Conservation (phyloP, 352 stramenopile genomes). For the Globisporangium mamillatum region DNA sequence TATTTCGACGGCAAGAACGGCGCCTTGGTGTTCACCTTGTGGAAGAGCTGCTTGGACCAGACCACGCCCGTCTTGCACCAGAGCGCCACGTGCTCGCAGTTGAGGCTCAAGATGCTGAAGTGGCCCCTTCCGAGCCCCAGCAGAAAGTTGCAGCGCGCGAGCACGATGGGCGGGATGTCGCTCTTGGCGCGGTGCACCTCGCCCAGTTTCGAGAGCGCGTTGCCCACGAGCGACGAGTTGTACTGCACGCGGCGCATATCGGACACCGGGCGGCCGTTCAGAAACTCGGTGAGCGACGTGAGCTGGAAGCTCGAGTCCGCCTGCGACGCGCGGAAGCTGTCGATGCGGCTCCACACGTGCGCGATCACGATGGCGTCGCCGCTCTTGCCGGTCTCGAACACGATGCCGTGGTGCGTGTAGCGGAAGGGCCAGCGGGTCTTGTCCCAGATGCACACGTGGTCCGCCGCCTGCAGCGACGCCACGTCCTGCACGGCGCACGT, state of each 20-base stretch:
- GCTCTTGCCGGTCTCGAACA: constrained; percentile 39
- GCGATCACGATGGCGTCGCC: constrained; percentile 55
- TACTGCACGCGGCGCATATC: constrained; percentile 78
- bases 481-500: constrained; percentile 62
- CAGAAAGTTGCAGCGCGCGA: constrained; percentile 66
- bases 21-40: constrained; percentile 43
- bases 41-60: constrained; percentile 75
- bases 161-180: constrained; percentile 66
- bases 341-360: constrained; percentile 68
- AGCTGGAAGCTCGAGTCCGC: constrained; percentile 64
- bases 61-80: constrained; percentile 76
- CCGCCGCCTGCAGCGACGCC: constrained; percentile 43
- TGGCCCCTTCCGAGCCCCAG: constrained; percentile 63
- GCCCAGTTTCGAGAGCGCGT: constrained; percentile 53
- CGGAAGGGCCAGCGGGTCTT: constrained; percentile 70
- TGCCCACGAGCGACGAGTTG: constrained; percentile 62
- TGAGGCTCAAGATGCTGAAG: constrained; percentile 66
- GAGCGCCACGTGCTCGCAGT: constrained; percentile 74
- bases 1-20: constrained; percentile 44
- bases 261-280: constrained; percentile 48
- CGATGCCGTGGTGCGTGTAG: constrained; percentile 78
- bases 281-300: constrained; percentile 67
- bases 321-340: constrained; percentile 54
- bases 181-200: constrained; percentile 60
- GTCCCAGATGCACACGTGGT: constrained; percentile 84